Conservation (phyloP, 2,329 filamentous ascomycete genomes). For the Alternaria sp. region DNA sequence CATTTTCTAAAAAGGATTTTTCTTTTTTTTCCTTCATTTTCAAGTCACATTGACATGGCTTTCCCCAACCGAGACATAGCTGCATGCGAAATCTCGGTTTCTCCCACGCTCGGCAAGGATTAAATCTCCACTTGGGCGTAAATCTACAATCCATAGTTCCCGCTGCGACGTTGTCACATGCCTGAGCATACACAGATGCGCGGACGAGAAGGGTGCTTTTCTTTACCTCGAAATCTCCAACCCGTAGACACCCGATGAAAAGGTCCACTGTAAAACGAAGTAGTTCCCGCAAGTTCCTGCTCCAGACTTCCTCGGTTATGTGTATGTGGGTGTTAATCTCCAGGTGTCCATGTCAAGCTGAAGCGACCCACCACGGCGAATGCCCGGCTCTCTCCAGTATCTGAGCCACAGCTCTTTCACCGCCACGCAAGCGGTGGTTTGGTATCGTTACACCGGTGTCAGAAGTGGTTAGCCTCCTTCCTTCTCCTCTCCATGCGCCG, state of each 20-base stretch:
- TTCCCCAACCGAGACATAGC: slow-evolving; percentile 3
- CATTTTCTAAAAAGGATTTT: background rate
- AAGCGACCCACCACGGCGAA: slow-evolving; percentile 1
- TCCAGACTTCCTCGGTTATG: slow-evolving; percentile 10
- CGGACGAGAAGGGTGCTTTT: slow-evolving; percentile 5
- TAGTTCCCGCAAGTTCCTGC: slow-evolving; percentile 8
- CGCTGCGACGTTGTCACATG: slow-evolving; percentile 7
- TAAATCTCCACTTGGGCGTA: slow-evolving; percentile 9
- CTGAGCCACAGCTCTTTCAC: slow-evolving; percentile 7
- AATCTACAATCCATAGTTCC: slow-evolving; percentile 9
- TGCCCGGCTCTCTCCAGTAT: slow-evolving; percentile 5
- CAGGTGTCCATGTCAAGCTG: slow-evolving; percentile 5
- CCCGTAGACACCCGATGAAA: slow-evolving; percentile 13
- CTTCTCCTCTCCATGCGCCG: background rate
- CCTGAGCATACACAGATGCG: slow-evolving; percentile 6
- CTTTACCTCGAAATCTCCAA: background rate
- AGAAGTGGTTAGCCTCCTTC: background rate
- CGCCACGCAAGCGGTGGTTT: slow-evolving; percentile 4
- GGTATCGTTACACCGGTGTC: background rate
- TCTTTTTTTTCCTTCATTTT: background rate
- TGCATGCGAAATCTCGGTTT: slow-evolving; percentile 9
- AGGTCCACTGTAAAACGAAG: slow-evolving; percentile 2
- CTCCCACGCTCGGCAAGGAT: slow-evolving; percentile 9
- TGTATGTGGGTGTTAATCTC: slow-evolving; percentile 3
- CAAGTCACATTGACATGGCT: slow-evolving; percentile 2